Conservation (phyloP, 2,329 filamentous ascomycete genomes). For the Aspergillus neotritici region DNA sequence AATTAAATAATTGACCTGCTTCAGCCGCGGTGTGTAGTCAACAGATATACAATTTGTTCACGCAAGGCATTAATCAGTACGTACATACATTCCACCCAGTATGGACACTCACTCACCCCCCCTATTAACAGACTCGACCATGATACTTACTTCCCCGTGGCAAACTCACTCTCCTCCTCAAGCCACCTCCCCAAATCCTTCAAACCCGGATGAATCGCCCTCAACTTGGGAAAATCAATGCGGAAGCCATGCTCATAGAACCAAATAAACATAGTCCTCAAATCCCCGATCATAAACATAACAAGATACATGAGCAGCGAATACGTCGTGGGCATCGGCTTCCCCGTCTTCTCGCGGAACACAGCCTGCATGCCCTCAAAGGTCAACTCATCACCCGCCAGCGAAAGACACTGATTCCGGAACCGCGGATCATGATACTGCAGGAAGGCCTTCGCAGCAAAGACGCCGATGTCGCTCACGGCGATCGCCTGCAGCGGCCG, state of each 20-base stretch:
- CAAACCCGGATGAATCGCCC: constrained; percentile 41
- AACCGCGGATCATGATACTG: constrained; percentile 37
- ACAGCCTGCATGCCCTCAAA: constrained; percentile 41
- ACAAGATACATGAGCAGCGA: constrained; percentile 37
- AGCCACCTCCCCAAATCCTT: constrained; percentile 47
- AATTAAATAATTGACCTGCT: too few relatives aligned
- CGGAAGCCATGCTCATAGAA: constrained; percentile 45
- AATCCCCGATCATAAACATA: constrained; percentile 40
- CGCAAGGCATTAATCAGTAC: too few relatives aligned
- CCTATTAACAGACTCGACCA: too few relatives aligned
- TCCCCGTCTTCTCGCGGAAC: constrained; percentile 45
- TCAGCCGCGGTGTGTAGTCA: too few relatives aligned
- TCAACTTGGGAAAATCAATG: constrained; percentile 42
- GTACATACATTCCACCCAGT: too few relatives aligned
- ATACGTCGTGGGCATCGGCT: constrained; percentile 39
- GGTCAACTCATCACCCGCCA: constrained; percentile 51
- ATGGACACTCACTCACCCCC: too few relatives aligned
- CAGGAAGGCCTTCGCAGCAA: constrained; percentile 47
- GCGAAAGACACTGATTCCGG: constrained; percentile 27
- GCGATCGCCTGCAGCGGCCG: constrained; percentile 43
- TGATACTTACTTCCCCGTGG: too few relatives aligned
- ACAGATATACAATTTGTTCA: too few relatives aligned
- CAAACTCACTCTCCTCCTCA: constrained; percentile 42
- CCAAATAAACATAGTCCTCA: constrained; percentile 48
- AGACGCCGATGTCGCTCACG: constrained; percentile 47